Evolutionary conservation across 768 basidiomycete species (phyloP).

Genomic region (Leccinum longicurvipes): DNA sequence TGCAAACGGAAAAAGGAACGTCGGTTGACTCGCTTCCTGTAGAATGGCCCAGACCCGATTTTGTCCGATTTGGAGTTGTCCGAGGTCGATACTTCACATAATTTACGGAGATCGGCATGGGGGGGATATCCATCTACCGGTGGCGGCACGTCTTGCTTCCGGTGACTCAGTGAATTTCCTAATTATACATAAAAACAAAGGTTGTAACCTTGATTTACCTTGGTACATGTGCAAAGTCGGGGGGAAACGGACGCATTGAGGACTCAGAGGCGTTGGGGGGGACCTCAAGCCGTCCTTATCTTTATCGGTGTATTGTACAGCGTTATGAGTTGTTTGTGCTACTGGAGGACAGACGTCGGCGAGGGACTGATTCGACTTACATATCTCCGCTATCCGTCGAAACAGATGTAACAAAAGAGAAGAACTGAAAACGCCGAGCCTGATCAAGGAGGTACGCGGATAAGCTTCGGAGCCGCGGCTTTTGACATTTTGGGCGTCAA

Average conservation of each 20-base stretch:
- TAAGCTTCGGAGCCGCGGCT: not conserved
- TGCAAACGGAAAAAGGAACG: slow-evolving; percentile 3
- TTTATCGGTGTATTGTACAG: not conserved
- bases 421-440: not conserved
- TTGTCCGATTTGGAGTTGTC: not conserved
- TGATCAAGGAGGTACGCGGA: not conserved
- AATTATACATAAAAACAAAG: not conserved
- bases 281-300: not conserved
- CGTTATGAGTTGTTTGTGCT: not conserved
- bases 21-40: slow-evolving; percentile 6
- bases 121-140: too few relatives aligned
- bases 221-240: not conserved
- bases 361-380: too few relatives aligned
- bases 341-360: too few relatives aligned
- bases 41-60: not conserved
- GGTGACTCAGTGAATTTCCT: not conserved
- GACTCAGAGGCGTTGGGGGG: not conserved
- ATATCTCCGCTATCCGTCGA: not conserved
- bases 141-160: not conserved
- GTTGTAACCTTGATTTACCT: not conserved
- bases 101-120: not conserved
- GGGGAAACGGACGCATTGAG: not conserved
- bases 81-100: too few relatives aligned
- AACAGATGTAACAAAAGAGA: not conserved
- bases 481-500: not conserved